Evolutionary conservation across 495 filamentous ascomycete genomes (phyloP).

Genomic region (Pyrenula massariospora): DNA sequence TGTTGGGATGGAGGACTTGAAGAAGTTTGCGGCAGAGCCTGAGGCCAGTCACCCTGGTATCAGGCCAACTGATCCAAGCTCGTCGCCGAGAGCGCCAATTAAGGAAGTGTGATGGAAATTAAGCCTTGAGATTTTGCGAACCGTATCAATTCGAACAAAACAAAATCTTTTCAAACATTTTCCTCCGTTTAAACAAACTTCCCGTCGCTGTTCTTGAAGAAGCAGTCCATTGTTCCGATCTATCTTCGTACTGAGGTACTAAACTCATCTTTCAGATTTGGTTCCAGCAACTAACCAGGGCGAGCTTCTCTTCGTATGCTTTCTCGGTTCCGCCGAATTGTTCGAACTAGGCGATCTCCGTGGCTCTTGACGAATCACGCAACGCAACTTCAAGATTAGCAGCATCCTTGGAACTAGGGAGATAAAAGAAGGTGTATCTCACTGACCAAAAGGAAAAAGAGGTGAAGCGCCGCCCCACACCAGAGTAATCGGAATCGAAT

Average conservation of each 20-base stretch:
- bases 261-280: too few relatives aligned
- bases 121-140: not conserved
- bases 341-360: too few relatives aligned
- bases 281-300: too few relatives aligned
- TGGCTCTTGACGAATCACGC: too few relatives aligned
- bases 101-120: not conserved
- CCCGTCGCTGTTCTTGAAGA: too few relatives aligned
- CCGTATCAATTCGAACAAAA: not conserved
- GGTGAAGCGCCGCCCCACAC: conserved; percentile 67
- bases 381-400: too few relatives aligned
- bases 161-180: too few relatives aligned
- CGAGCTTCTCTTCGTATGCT: too few relatives aligned
- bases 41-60: conserved; percentile 4
- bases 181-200: too few relatives aligned
- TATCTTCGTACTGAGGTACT: too few relatives aligned
- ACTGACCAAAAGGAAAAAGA: conserved; percentile 28
- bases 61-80: not conserved
- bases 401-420: conserved; percentile 2
- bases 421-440: not conserved
- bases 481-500: conserved; percentile 99
- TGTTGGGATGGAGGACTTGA: conserved; percentile 13
- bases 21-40: conserved; percentile 14
- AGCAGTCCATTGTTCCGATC: too few relatives aligned
- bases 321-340: too few relatives aligned
- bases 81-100: not conserved